These are phyloP conservation scores for Ballota nigra DNA, from an alignment of 257 asterid genomes.

Conservation along the genomic window DNA sequence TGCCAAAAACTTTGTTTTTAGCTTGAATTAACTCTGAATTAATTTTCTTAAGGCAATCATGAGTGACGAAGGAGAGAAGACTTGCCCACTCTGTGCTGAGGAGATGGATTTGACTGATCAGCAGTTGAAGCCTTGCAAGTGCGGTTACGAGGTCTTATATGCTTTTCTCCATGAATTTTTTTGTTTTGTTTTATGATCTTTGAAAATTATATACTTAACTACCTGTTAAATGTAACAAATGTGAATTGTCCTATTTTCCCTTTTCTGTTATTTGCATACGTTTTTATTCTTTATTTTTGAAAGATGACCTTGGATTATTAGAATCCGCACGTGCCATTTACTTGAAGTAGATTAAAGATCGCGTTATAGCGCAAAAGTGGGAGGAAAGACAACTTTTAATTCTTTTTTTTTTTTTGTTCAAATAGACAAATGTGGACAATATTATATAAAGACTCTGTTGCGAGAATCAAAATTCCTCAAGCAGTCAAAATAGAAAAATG, in stretches of 20 bases:
- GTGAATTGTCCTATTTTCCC: neutral
- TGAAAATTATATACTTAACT: neutral
- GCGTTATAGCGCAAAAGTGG: neutral
- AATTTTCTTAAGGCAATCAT: slow-evolving; percentile 50
- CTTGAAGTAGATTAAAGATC: neutral
- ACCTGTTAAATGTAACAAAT: neutral
- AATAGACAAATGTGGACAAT: neutral
- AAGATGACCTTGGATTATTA: neutral
- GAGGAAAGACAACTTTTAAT: neutral
- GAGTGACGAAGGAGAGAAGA: slow-evolving; percentile 93
- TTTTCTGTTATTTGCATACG: neutral
- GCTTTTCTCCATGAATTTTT: too few species aligned
- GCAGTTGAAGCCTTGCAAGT: slow-evolving; percentile 97
- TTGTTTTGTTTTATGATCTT: slow-evolving; percentile 9
- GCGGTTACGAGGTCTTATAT: slow-evolving; percentile 80
- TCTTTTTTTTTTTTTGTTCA: neutral
- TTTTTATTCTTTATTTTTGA: neutral
- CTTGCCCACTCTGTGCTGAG: slow-evolving; percentile 97
- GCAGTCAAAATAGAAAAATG: neutral
- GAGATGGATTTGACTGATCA: slow-evolving; percentile 99
- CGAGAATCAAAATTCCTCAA: neutral
- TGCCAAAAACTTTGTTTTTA: neutral
- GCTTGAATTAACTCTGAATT: slow-evolving; percentile 5
- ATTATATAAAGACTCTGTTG: neutral
- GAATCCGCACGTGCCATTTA: neutral